Evolutionary conservation across 331 rosid species (phyloP), one percentile per base, ranked within the genome.

Genomic region (Acacia pycnantha): DNA sequence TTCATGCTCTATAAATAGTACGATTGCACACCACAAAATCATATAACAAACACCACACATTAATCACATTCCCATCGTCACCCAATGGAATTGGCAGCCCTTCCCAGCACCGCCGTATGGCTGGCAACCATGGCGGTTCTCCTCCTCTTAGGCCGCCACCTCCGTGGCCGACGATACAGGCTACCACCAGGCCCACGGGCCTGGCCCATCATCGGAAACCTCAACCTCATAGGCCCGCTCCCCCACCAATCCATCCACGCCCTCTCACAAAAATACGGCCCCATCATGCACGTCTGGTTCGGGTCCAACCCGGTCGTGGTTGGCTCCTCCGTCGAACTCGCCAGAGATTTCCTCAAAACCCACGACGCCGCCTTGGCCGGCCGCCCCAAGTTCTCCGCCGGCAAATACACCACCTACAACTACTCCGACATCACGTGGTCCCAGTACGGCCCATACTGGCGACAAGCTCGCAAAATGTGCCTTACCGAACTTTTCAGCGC

Each of bases 201-300:
- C 11, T 91, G 98, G 98, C 98, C 94, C 41, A 68, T 93, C 12
- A 87, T 93, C 56, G 98, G 98, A 14, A 93, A 91, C 86, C 93
- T 91, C 19, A 85, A 93, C 78, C 88, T 91, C 24, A 91, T 93
- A 4, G 91, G 97, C 35, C 0, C 84, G 6, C 92, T 93, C 4
- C 97, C 97, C 9, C 97, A 91, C 82, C 87, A 18, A 0, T 91
- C 97, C 46, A 14, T 93, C 73, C 87, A 93, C 31, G 64, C 47
- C 0, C 94, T 91, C 33, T 83, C 88, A 29, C 48, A 31, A 65
- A 90, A 89, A 12, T 89, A 91, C 22, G 98, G 98, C 0, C 98
- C 97, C 51, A 62, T 93, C 77, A 85, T 93, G 85, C 87, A 91
- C 0, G 66, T 93, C 53, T 59, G 78, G 58, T 87, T 93, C 13